Base-by-base conservation (phyloP, 2,329 filamentous ascomycete species). In the Pezizomycotina sp. region DNA sequence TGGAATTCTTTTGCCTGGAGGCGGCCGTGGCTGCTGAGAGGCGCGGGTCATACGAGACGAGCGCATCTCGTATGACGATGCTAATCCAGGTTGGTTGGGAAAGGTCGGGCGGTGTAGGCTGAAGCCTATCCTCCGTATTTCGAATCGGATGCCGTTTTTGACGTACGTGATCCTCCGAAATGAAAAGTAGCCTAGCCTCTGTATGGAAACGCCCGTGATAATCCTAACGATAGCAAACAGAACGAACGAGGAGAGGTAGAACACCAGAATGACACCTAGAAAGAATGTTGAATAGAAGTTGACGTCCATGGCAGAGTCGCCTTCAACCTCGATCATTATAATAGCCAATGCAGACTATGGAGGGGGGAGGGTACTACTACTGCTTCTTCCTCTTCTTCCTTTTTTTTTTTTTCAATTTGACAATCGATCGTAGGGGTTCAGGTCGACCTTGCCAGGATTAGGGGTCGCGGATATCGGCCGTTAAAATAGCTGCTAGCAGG, bases 1-100 rank as follows among this genome's bases (percentile, higher is more conserved):
- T 25, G 4, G 45, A 52, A 36, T 42, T 34, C 44, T 49, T 50
- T 32, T 27, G 26, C 27, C 9, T 46, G 33, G 13, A 22, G 25
- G 38, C 27, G 28, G 37, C 16, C 8, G 33, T 21, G 9, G 27
- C 8, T 8, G 29, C 26, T 25, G 21, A 22, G 18, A 21, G 9
- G 6, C 30, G 36, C n/a, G 36, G 62, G 54, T 98, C 81, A 27
- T 95, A 57, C 0, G 81, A 91, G 32, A 98, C 66, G 31, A 74
- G 78, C 31, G 93, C 63, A 54, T 93, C 89, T 51, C 73, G 80
- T 42, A 98, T 60, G 6, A 89, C 79, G 32, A 98, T 66, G 56
- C 84, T 95, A 50, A 92, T 63, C 83, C 86, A 95, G 45, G 91
- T 95, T 27, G 89, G 89, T 56, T 95, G 83, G 29, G 86, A 82